These are phyloP conservation scores for Paramyrothecium sp. DNA, from an alignment of 2,329 filamentous ascomycete species.

Conservation along the genomic window DNA sequence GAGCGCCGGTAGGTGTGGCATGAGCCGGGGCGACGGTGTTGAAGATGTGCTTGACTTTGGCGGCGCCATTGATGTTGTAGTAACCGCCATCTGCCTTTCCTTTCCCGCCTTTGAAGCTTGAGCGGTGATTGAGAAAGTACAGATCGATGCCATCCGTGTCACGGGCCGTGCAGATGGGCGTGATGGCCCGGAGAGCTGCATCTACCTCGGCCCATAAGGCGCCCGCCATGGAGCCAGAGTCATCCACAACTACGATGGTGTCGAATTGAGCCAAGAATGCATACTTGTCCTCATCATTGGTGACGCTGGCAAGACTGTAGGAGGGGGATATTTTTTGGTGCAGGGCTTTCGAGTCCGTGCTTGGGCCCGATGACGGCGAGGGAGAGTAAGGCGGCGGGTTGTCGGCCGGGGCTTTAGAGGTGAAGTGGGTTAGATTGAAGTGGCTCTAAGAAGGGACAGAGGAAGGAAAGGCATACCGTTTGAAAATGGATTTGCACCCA, in stretches of 20 bases:
- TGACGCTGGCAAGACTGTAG: conserved; percentile 23
- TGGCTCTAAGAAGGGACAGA: too few species aligned
- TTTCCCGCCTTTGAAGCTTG: conserved; percentile 30
- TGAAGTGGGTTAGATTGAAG: too few species aligned
- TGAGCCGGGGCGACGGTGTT: conserved; percentile 60
- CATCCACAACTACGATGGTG: conserved; percentile 88
- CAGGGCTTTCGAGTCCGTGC: background rate
- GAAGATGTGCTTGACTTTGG: conserved; percentile 69
- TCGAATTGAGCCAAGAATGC: conserved; percentile 78
- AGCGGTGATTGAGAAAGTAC: conserved; percentile 79
- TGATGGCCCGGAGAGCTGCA: conserved; percentile 68
- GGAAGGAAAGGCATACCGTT: too few species aligned
- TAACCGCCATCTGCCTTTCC: conserved; percentile 53
- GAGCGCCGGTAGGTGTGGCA: conserved; percentile 71
- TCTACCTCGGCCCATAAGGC: conserved; percentile 74
- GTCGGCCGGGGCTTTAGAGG: too few species aligned
- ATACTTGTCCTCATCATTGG: conserved; percentile 63
- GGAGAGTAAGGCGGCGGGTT: too few species aligned
- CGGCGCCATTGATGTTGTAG: conserved; percentile 58
- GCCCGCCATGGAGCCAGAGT: conserved; percentile 83
- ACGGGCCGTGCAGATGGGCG: conserved; percentile 76
- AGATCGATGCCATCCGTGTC: conserved; percentile 87
- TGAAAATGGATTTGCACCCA: too few species aligned
- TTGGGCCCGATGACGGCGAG: conserved; percentile 4
- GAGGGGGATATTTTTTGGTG: conserved; percentile 7